Evolutionary conservation across 805 yeast genomes (phyloP), one percentile per base, ranked within the genome.

Genomic region (Teunomyces stri): DNA sequence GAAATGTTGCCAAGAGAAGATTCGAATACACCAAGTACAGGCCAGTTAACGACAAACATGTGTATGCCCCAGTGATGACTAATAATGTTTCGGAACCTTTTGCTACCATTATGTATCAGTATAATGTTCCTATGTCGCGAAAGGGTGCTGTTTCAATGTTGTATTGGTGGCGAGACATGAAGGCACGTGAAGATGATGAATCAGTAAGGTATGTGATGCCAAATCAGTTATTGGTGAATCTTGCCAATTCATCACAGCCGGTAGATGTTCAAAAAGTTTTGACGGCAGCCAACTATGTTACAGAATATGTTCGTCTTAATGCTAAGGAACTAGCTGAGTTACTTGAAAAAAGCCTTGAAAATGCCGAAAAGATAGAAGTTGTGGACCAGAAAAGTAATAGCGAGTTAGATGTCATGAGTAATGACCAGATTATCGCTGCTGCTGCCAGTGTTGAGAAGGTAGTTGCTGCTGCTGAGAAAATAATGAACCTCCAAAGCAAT

Each of bases 191-290:
- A 33, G 76, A 79, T 41, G 99, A 94, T 63, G 99, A 94, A 66
- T 87, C 96, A 2, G 81, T 85, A 2, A 73, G 95, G 50, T 92
- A 72, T 57, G 74, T 94, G 12, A 85, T 91, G 92, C 81, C 96
- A 4, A 90, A 89, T 59, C 94, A 85, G 56, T 63, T 85, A 11
- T 60, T 94, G 33, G 82, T 84, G 0, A 75, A 84, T 0, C 64
- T 94, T 38, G 82, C 82, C 4, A 68, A 76, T 3, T 55, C 76
- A 31, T 66, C 74, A 6, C 53, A 43, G 27, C 95, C 97, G 3
- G 74, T 77, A 0, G 84, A 80, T 46, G 66, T 81, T 0, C 67
- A 74, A 4, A 83, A 81, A 21, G 79, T 87, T 4, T 59, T 82
- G 42, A 70, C 75, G 28, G 72, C 68, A 21, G 74, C 71, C 46